A percentile compares a stretch with the other conserved stretches of the same genome.
Conservation (phyloP, 1,139 yeast genomes). For the Komagataea norvegica region DNA sequence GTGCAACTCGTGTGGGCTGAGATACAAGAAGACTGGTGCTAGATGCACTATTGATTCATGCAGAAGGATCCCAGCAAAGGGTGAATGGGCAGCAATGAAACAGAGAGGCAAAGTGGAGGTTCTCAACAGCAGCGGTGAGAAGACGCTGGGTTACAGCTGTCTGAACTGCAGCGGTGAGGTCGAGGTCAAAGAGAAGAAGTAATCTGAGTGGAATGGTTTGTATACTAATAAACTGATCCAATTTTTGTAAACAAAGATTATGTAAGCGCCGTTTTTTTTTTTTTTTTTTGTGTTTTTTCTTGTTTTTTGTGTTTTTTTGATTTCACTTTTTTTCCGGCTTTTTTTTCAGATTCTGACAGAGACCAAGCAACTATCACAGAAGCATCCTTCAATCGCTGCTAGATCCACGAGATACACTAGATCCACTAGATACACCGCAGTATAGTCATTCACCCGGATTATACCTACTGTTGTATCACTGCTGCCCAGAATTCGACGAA, state of each 20-base stretch:
- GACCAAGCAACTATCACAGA: no score
- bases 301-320: no score
- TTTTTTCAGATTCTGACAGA: no score
- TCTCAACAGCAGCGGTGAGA: constrained; percentile 27
- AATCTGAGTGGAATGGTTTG: no score
- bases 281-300: no score
- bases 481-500: constrained; percentile 13
- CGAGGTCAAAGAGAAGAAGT: constrained; percentile 35
- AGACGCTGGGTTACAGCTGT: constrained; percentile 47
- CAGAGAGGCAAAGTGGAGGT: constrained; percentile 55
- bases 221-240: not conserved
- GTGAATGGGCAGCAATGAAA: constrained; percentile 91
- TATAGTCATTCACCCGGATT: constrained; percentile 4
- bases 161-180: constrained; percentile 63
- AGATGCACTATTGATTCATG: constrained; percentile 75
- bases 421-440: constrained; percentile 4
- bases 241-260: not conserved
- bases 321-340: no score
- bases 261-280: no score
- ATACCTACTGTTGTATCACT: constrained; percentile 4
- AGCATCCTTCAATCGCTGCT: no score
- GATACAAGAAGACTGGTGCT: constrained; percentile 92
- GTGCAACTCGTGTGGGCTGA: constrained; percentile 92
- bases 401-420: not conserved
- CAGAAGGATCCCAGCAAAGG: constrained; percentile 89